Base-by-base conservation (phyloP, 129 eudicot genomes). In the Calendula officinalis region DNA sequence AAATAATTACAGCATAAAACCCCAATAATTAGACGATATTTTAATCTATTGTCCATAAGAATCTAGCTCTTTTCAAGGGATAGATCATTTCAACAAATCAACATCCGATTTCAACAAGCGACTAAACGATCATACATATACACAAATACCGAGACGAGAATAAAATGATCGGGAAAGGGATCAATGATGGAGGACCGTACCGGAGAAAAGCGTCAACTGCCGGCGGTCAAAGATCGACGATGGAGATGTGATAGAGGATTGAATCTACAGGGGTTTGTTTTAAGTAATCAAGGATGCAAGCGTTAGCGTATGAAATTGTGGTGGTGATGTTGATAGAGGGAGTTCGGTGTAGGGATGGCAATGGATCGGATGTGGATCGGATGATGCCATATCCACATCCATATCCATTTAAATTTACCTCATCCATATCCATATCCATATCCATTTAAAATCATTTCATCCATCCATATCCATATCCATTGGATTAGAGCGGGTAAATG, bases 261-360 rank as follows among this genome's bases (percentile, higher is more conserved):
- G 5, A n/a, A 34, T 56, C 5, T 30, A 64, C 51, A 64, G 60
- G 66, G 41, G 63, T 63, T 73, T n/a, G n/a, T 22, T 22, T 22
- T 69, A 57, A 45, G 14, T 35, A 37, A 56, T 68, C 55, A 13
- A 57, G 30, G 52, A 69, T 69, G 46, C 48, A 69, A 69, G 48
- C 68, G 68, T 60, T 71, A 17, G 68, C 76, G 76, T 71, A 71
- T 22, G 76, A 56, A 50, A 60, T 36, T 71, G 69, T 71, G 67
- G 60, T 43, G 50, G 16, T 42, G 53, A 54, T 68, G 6, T 36
- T 36, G 30, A 58, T 37, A 10, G 4, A 44, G 8, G 47, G 59
- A 61, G 69, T 70, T 70, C 52, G 69, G 75, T 70, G 68, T n/a
- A n/a, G n/a, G n/a, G n/a, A n/a, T n/a, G n/a, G n/a, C n/a, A n/a